Evolutionary conservation across 805 yeast genomes (phyloP).

Genomic region (Limtongia smithiae): DNA sequence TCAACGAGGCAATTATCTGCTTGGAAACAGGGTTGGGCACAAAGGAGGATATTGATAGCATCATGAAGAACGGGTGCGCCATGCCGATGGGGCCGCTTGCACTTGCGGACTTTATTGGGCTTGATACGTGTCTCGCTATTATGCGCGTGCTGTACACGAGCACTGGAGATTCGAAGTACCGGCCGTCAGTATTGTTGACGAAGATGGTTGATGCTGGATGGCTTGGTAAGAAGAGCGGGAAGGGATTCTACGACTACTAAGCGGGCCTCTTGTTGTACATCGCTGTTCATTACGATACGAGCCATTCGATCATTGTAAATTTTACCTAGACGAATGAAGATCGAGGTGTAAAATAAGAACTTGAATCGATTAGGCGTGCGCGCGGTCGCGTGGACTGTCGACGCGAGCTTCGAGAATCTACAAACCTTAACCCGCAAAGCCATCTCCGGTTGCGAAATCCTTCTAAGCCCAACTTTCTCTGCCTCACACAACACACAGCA

Average conservation of each 20-base stretch:
- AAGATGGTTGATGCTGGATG: constrained; percentile 45
- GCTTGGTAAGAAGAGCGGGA: constrained; percentile 42
- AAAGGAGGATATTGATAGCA: constrained; percentile 43
- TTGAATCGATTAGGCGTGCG: too few species aligned
- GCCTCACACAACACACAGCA: too few species aligned
- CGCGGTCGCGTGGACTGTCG: too few species aligned
- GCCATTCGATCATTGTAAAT: too few species aligned
- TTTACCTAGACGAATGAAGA: too few species aligned
- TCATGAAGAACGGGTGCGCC: constrained; percentile 47
- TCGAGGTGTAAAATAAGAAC: too few species aligned
- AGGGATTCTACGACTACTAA: constrained; percentile 43
- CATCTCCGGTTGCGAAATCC: too few species aligned
- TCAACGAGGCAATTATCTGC: constrained; percentile 44
- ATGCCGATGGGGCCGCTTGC: constrained; percentile 48
- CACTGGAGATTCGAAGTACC: constrained; percentile 43
- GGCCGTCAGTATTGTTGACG: constrained; percentile 40
- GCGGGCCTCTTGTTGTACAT: neutral
- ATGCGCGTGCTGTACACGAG: constrained; percentile 42
- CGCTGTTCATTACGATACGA: too few species aligned
- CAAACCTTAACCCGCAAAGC: too few species aligned
- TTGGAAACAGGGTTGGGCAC: constrained; percentile 42
- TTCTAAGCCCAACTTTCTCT: too few species aligned
- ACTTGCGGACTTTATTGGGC: constrained; percentile 45
- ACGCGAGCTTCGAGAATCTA: too few species aligned
- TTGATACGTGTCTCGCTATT: constrained; percentile 44